These are phyloP conservation scores for Proteromonas lacertae DNA, from an alignment of 352 stramenopile genomes.

Conservation along the genomic window DNA sequence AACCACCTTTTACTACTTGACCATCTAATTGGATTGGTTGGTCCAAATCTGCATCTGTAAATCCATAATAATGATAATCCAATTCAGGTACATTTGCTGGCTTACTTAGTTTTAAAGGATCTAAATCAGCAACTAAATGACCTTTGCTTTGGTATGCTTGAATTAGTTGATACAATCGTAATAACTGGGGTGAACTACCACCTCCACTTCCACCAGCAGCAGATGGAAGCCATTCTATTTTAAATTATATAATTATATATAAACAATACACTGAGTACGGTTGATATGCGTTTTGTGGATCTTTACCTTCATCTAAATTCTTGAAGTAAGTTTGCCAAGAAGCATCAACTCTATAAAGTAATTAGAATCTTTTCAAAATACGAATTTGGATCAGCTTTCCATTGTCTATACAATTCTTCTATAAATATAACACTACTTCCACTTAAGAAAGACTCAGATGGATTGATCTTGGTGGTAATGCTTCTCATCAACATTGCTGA, in stretches of 20 bases:
- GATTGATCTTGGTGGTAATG: too few species aligned
- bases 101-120: conserved; percentile 51
- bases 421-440: conserved; percentile 73
- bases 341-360: conserved; percentile 11
- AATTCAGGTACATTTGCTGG: conserved; percentile 34
- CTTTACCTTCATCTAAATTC: conserved; percentile 14
- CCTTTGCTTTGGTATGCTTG: conserved; percentile 80
- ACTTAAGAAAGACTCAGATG: conserved; percentile 38
- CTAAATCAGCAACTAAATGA: conserved; percentile 69
- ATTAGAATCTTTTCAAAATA: background rate
- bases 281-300: conserved; percentile 12
- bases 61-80: conserved; percentile 58
- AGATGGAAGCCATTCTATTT: background rate
- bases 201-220: background rate
- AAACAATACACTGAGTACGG: conserved; percentile 6
- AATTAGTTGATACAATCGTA: conserved; percentile 80
- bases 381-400: conserved; percentile 33
- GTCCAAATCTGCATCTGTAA: conserved; percentile 45
- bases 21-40: conserved; percentile 30
- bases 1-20: conserved; percentile 17
- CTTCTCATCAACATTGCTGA: too few species aligned
- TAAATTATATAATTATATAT: background rate
- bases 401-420: conserved; percentile 81
- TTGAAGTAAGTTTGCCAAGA: conserved; percentile 30
- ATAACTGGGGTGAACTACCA: conserved; percentile 21